Evolutionary conservation across 2,329 filamentous ascomycete species (phyloP), one percentile per base, ranked within the genome.

Genomic region (Trichoderma hamatum): DNA sequence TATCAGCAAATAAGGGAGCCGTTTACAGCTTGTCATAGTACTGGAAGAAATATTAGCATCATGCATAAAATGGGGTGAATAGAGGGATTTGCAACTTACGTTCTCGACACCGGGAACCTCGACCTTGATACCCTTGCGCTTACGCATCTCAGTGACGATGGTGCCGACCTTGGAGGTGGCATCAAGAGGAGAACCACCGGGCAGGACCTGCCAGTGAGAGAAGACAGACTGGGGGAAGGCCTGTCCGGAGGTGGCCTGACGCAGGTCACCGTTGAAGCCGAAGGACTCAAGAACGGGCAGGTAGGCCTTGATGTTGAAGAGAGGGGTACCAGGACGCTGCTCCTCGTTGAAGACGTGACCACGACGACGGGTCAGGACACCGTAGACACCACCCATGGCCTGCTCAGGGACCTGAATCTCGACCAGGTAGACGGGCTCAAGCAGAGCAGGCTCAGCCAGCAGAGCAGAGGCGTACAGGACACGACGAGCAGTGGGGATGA

Each of bases 311-410:
- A 99, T 92, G 84, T 93, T 98, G 92, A 98, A 99, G 72, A 99
- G 92, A 84, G 96, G 96, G 82, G 96, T 99, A 85, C 96, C 96
- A 73, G 95, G 92, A 81, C 96, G 93, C 89, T 99, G 96, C 88
- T 96, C 92, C 88, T 99, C 96, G 82, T 88, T 87, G 90, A 98
- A 97, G 85, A 99, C 96, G 90, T 98, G 95, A 89, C 96, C 96
- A 92, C 96, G 91, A 84, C 94, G 89, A 81, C 94, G 92, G 85
- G 94, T 97, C 78, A 99, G 92, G 81, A 97, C 94, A 91, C 94
- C 92, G 86, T 99, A 99, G 84, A 99, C 97, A 89, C 96, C 96
- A 89, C 96, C 96, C 96, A 99, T 98, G 82, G 96, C 95, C 80
- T 90, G 87, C 89, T 99, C 96, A 79, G 95, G 95, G 73, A 99